These are phyloP conservation scores for Coemansia sp. DNA, from an alignment of 192 early-diverging fungal genomes.

Conservation along the genomic window DNA sequence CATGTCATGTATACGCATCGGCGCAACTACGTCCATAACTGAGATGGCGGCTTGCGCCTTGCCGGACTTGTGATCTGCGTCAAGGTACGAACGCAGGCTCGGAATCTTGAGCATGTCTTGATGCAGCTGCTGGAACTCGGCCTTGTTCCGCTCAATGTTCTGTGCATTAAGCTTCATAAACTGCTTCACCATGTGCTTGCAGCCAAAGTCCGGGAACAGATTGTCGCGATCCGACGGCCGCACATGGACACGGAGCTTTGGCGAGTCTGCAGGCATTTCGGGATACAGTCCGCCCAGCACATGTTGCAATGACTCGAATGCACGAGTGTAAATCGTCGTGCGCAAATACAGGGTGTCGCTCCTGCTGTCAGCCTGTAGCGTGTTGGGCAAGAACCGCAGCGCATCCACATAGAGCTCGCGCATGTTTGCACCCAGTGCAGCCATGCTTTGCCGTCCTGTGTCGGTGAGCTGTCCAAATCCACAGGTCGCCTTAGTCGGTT, in stretches of 20 bases:
- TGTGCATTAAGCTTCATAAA: slow-evolving; percentile 12
- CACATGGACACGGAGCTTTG: slow-evolving; percentile 26
- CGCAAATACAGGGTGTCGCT: slow-evolving; percentile 56
- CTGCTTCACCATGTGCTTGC: slow-evolving; percentile 25
- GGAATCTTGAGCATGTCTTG: slow-evolving; percentile 30
- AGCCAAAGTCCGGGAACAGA: slow-evolving; percentile 28
- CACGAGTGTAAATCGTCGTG: slow-evolving; percentile 60
- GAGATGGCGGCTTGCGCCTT: slow-evolving; percentile 8
- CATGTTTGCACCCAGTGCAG: slow-evolving; percentile 49
- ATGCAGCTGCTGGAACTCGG: slow-evolving; percentile 24
- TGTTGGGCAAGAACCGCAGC: slow-evolving; percentile 44
- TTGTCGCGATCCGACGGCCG: slow-evolving; percentile 37
- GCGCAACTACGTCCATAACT: slow-evolving; percentile 19
- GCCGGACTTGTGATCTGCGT: slow-evolving; percentile 2
- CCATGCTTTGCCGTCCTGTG: slow-evolving; percentile 57
- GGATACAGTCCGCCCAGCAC: slow-evolving; percentile 64
- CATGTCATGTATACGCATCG: slow-evolving; percentile 36
- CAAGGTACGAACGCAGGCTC: slow-evolving; percentile 16
- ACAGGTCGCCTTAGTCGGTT: slow-evolving; percentile 31
- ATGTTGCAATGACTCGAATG: slow-evolving; percentile 70
- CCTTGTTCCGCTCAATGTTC: slow-evolving; percentile 2
- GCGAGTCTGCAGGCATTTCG: background rate
- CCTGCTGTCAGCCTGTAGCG: background rate
- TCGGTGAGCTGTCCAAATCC: slow-evolving; percentile 63
- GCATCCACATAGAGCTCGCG: slow-evolving; percentile 59